These are phyloP conservation scores for Jamesozyma jinghongensis DNA, from an alignment of 805 yeast genomes.

Conservation along the genomic window DNA sequence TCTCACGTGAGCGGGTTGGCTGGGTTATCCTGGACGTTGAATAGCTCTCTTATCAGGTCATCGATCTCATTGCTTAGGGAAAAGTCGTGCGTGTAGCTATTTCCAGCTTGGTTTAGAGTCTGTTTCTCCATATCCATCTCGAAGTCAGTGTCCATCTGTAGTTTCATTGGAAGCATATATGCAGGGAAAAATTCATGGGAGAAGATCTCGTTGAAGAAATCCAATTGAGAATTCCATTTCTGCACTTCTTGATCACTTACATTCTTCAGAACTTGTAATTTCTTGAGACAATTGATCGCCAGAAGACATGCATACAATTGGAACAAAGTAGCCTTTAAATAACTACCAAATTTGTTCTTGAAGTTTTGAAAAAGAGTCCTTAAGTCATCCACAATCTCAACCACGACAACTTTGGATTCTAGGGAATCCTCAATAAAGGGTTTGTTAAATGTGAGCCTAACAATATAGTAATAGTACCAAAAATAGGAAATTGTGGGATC, in stretches of 20 bases:
- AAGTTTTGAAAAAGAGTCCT: slow-evolving; percentile 24
- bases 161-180: slow-evolving; percentile 18
- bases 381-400: slow-evolving; percentile 25
- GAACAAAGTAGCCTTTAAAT: slow-evolving; percentile 21
- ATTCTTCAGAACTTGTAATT: slow-evolving; percentile 11
- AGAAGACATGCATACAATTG: slow-evolving; percentile 29
- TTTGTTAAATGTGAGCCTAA: slow-evolving; percentile 48
- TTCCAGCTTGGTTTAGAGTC: slow-evolving; percentile 20
- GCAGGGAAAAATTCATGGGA: slow-evolving; percentile 18
- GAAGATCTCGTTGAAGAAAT: slow-evolving; percentile 21
- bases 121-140: slow-evolving; percentile 21
- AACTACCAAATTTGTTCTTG: slow-evolving; percentile 17
- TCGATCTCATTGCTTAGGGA: slow-evolving; percentile 31
- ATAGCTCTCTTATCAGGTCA: slow-evolving; percentile 28
- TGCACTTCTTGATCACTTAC: neutral
- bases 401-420: slow-evolving; percentile 22
- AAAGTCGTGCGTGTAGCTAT: slow-evolving; percentile 27
- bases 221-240: slow-evolving; percentile 13
- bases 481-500: slow-evolving; percentile 48
- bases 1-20: slow-evolving; percentile 7
- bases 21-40: slow-evolving; percentile 20
- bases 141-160: slow-evolving; percentile 18
- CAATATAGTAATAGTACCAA: slow-evolving; percentile 49
- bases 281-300: slow-evolving; percentile 24
- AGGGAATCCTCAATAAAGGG: slow-evolving; percentile 43